Evolutionary conservation across 352 stramenopile species (phyloP), one percentile per base, ranked within the genome.

Genomic region (Phytopythium helicoides): DNA sequence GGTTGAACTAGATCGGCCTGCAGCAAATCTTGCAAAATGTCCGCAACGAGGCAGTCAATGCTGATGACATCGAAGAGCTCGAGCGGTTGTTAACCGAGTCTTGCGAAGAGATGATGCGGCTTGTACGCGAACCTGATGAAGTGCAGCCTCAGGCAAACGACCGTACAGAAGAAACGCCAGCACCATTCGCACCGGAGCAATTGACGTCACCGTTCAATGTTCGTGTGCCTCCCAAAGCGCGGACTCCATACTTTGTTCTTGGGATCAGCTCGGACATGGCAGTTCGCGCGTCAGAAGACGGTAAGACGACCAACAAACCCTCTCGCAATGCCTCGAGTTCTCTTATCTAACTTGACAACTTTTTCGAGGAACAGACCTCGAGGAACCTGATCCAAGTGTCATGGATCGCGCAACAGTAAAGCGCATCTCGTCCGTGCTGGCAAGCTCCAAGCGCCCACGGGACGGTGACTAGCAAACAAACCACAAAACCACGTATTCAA

Each of bases 391-490:
- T 41, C 78, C 83, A 42, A 77, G 86, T 22, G 76, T 92, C 18
- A 92, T 94, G 83, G 81, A 92, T 49, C 79, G 81, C 18, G 71
- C 62, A 10, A 92, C 79, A 14, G 75, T 90, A 11, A 94, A 94
- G 54, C 79, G 82, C 18, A 77, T 94, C 45, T 86, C 83, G 26
- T 87, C 77, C 0, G 75, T 90, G 6, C 50, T 94, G 9, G 47
- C 85, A 5, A 87, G 79, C 38, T 83, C 73, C 7, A 87, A 41
- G n/a, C 28, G 28, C 28, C 28, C 28, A 33, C 28, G 28, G 5
- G 28, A 33, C 5, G 28, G 28, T 33, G 28, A 33, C 5, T 33
- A 33, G 28, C 28, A 33, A 33, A 33, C 28, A 33, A 33, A 33
- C 28, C 5, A 33, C 28, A 33, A 5, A 33, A 5, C 5, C 28